phyloP scores from a whole-genome alignment of 805 yeast species.

The Zygosaccharomyces rouxii region DNA sequence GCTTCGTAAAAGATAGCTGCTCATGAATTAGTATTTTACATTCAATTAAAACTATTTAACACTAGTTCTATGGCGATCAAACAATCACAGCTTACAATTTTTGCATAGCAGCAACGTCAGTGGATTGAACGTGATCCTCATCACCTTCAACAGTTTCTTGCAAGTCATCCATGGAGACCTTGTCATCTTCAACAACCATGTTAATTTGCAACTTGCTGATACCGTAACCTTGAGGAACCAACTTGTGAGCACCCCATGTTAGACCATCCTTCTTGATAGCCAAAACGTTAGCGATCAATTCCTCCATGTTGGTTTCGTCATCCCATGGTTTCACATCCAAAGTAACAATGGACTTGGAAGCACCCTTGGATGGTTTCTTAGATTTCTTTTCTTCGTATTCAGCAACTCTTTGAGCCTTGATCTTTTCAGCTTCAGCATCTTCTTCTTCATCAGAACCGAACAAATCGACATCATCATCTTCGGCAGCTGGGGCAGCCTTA shows the following conservation, averaged over 20 bases:
- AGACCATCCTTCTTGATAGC: constrained; percentile 86
- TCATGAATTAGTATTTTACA: constrained; percentile 4
- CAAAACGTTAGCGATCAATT: constrained; percentile 82
- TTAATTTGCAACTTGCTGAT: constrained; percentile 98
- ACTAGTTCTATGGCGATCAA: constrained; percentile 4
- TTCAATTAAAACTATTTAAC: constrained; percentile 5
- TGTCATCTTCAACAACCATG: constrained; percentile 95
- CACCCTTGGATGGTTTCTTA: constrained; percentile 94
- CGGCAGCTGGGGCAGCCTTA: constrained; percentile 51
- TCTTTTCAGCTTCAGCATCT: constrained; percentile 94
- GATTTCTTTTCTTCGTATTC: constrained; percentile 98
- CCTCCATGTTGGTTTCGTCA: constrained; percentile 95
- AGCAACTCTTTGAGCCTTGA: constrained; percentile 96
- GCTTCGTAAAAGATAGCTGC: neutral
- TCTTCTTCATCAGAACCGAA: constrained; percentile 93
- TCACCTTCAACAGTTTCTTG: constrained; percentile 73
- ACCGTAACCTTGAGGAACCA: constrained; percentile 98
- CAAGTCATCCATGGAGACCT: constrained; percentile 89
- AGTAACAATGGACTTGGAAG: constrained; percentile 96
- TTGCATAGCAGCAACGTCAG: constrained; percentile 98
- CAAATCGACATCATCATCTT: constrained; percentile 88
- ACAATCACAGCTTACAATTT: constrained; percentile 61
- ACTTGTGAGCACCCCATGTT: constrained; percentile 96
- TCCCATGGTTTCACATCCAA: constrained; percentile 99
- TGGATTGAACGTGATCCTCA: constrained; percentile 99